These are phyloP conservation scores for Torulaspora pretoriensis DNA, from an alignment of 1,139 yeast genomes.

Conservation along the genomic window DNA sequence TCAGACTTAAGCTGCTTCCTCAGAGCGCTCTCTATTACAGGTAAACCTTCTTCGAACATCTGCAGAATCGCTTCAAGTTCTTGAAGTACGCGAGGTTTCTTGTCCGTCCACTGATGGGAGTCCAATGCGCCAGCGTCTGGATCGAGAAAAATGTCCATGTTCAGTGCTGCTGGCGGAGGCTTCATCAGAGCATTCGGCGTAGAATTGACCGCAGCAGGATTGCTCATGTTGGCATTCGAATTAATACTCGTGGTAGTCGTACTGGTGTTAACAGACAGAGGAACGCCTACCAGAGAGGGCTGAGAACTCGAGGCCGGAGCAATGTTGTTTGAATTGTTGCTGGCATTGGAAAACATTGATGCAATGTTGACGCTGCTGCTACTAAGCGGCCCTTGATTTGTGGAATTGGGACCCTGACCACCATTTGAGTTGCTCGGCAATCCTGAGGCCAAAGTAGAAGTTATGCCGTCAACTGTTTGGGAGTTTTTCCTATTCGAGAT, in stretches of 20 bases:
- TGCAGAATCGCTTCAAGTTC: conserved; percentile 30
- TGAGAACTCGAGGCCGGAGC: conserved; percentile 2
- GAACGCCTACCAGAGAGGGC: conserved; percentile 2
- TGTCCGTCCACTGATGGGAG: conserved; percentile 22
- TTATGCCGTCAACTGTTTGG: conserved; percentile 10
- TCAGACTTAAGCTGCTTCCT: conserved; percentile 22
- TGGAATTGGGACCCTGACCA: conserved; percentile 2
- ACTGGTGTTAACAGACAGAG: conserved; percentile 2
- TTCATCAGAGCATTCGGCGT: conserved; percentile 20
- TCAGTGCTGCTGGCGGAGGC: conserved; percentile 28
- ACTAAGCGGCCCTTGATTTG: conserved; percentile 3
- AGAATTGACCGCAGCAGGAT: not conserved
- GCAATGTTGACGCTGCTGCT: conserved; percentile 8
- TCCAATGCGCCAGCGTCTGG: conserved; percentile 19
- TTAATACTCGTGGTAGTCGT: not conserved
- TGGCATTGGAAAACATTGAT: conserved; percentile 1
- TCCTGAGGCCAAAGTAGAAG: not conserved
- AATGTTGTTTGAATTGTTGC: not conserved
- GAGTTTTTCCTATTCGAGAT: conserved; percentile 22
- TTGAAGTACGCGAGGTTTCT: conserved; percentile 31
- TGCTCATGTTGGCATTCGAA: not conserved
- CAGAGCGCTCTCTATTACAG: conserved; percentile 31
- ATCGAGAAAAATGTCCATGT: conserved; percentile 33
- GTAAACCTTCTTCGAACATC: conserved; percentile 33
- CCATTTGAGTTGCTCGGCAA: not conserved